Percentiles rank a stretch among this genome's conserved stretches.
These are phyloP conservation scores for Mycena leptocephala DNA, from an alignment of 768 basidiomycete genomes.

Conservation along the genomic window DNA sequence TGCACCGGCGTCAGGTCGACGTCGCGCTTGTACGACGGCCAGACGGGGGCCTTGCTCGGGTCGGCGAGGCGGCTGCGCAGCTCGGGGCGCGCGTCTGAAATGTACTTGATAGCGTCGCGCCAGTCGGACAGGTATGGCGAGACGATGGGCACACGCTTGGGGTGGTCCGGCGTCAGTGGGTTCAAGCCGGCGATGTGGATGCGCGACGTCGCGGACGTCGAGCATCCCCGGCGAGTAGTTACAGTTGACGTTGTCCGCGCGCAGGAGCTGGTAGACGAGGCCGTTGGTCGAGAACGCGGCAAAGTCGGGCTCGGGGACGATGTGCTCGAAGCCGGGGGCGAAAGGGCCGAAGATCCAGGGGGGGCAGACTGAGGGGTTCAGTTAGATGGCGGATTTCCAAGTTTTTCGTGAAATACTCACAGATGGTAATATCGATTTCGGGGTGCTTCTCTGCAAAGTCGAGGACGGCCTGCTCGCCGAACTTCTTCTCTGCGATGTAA, in stretches of 20 bases:
- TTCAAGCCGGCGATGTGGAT: constrained; percentile 32
- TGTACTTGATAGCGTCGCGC: constrained; percentile 18
- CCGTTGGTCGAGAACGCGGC: constrained; percentile 26
- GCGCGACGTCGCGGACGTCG: neutral
- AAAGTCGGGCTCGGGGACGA: constrained; percentile 31
- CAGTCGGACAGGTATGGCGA: constrained; percentile 11
- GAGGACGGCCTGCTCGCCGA: constrained; percentile 22
- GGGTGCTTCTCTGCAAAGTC: constrained; percentile 26
- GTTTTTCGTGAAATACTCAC: too few relatives aligned
- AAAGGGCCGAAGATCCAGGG: constrained; percentile 45
- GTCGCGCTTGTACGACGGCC: neutral
- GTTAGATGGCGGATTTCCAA: too few relatives aligned
- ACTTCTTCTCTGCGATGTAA: constrained; percentile 28
- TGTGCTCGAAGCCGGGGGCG: constrained; percentile 37
- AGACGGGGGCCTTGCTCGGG: neutral
- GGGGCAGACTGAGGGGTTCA: constrained; percentile 27
- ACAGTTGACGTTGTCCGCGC: constrained; percentile 15
- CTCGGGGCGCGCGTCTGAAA: neutral
- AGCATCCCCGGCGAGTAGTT: constrained; percentile 3
- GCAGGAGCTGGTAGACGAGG: constrained; percentile 29
- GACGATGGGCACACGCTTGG: constrained; percentile 20
- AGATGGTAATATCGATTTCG: constrained; percentile 32
- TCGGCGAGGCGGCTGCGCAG: too few relatives aligned
- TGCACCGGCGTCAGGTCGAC: too few relatives aligned
- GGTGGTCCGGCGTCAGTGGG: constrained; percentile 10